These are phyloP conservation scores for Oryza officinalis DNA, from an alignment of 176 grass and related monocot genomes.

Conservation along the genomic window DNA sequence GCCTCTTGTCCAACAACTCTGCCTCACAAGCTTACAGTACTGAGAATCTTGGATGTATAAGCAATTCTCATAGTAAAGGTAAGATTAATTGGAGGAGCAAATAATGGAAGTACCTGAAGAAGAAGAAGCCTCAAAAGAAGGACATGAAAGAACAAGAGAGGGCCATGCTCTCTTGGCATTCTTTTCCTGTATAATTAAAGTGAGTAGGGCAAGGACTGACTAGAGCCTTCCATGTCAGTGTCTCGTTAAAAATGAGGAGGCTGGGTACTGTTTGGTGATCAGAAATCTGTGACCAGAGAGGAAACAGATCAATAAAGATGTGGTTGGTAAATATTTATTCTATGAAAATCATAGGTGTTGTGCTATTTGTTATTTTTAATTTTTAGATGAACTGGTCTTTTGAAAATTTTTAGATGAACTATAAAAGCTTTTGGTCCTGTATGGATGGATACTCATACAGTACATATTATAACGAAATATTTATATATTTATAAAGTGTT, in stretches of 20 bases:
- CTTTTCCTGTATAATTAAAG: background rate
- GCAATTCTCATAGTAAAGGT: background rate
- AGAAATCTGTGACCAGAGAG: background rate
- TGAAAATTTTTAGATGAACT: background rate
- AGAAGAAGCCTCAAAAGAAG: background rate
- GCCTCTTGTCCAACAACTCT: background rate
- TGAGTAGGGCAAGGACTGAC: background rate
- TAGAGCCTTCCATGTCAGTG: slow-evolving; percentile 2
- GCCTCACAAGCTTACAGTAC: background rate
- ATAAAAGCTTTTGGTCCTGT: no score
- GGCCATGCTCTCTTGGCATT: background rate
- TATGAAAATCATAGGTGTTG: background rate
- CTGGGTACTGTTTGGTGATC: background rate
- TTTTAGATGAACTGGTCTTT: background rate
- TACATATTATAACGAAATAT: background rate
- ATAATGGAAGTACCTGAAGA: background rate
- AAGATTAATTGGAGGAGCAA: background rate
- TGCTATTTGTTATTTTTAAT: background rate
- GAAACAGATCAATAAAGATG: background rate
- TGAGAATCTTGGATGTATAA: no score
- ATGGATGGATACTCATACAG: no score
- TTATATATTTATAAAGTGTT: background rate
- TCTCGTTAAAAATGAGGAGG: background rate
- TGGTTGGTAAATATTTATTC: background rate
- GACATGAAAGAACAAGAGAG: background rate